Evolutionary conservation across 768 basidiomycete genomes (phyloP).

Genomic region (Lepiota brunneoincarnata): DNA sequence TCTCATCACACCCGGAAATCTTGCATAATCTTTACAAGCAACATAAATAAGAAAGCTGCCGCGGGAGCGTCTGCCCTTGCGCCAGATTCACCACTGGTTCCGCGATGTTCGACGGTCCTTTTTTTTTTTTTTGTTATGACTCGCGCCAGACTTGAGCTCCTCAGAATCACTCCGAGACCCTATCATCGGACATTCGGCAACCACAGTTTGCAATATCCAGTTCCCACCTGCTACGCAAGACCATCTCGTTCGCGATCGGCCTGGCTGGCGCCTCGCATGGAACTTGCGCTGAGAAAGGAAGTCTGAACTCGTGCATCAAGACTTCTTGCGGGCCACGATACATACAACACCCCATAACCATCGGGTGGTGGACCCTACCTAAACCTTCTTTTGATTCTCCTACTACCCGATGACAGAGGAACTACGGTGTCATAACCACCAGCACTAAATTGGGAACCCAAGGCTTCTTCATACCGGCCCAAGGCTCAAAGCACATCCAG

Average conservation of each 20-base stretch:
- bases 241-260: not conserved
- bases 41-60: no score
- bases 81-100: no score
- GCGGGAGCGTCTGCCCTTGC: no score
- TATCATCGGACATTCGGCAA: not conserved
- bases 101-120: no score
- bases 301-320: constrained; percentile 3
- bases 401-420: constrained; percentile 9
- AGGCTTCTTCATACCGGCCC: not conserved
- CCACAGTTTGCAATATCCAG: not conserved
- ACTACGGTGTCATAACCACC: not conserved
- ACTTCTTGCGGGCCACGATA: constrained; percentile 1
- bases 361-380: not conserved
- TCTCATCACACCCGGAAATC: no score
- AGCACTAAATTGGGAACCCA: not conserved
- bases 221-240: not conserved
- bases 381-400: not conserved
- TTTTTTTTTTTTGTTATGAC: not conserved
- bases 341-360: not conserved
- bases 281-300: not conserved
- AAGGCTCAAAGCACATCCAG: not conserved
- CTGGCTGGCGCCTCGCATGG: not conserved
- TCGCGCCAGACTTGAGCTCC: not conserved
- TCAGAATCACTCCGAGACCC: not conserved
- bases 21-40: no score